phyloP scores from a whole-genome alignment of 495 filamentous ascomycete species.

The Monascus purpureus region DNA sequence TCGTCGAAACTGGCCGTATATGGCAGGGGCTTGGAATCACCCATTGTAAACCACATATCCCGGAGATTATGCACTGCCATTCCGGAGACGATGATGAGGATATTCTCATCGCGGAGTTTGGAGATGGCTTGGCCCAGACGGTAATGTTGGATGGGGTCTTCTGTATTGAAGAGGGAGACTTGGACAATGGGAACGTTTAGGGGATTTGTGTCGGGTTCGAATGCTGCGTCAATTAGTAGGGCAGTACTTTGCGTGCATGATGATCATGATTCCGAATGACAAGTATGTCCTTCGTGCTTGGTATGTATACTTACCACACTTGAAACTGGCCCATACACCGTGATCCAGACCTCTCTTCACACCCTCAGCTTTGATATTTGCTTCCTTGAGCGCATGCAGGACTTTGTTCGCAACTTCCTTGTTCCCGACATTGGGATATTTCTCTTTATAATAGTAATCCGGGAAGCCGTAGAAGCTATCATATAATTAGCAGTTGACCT shows the following conservation, averaged over 20 bases:
- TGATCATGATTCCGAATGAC: too few relatives aligned
- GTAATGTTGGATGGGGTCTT: constrained; percentile 59
- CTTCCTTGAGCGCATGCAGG: constrained; percentile 39
- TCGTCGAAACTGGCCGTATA: constrained; percentile 66
- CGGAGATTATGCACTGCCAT: constrained; percentile 80
- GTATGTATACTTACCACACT: constrained; percentile 43
- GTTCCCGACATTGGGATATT: constrained; percentile 57
- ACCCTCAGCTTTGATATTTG: constrained; percentile 49
- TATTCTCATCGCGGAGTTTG: constrained; percentile 52
- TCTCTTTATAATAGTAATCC: constrained; percentile 40
- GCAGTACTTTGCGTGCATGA: too few relatives aligned
- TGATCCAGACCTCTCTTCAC: constrained; percentile 65
- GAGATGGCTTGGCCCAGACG: constrained; percentile 55
- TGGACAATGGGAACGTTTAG: constrained; percentile 68
- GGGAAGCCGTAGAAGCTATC: constrained; percentile 69
- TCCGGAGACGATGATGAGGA: constrained; percentile 65
- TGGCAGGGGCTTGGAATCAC: constrained; percentile 36
- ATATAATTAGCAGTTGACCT: constrained; percentile 3
- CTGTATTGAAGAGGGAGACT: constrained; percentile 57
- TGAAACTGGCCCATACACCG: constrained; percentile 65
- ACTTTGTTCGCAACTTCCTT: constrained; percentile 52
- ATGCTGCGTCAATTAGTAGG: constrained; percentile 31
- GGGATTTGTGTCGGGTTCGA: constrained; percentile 59
- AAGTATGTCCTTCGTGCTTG: too few relatives aligned
- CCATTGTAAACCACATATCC: constrained; percentile 39